These are phyloP conservation scores for Pelargonium citronellum DNA, from an alignment of 441 rosid species.

Conservation along the genomic window DNA sequence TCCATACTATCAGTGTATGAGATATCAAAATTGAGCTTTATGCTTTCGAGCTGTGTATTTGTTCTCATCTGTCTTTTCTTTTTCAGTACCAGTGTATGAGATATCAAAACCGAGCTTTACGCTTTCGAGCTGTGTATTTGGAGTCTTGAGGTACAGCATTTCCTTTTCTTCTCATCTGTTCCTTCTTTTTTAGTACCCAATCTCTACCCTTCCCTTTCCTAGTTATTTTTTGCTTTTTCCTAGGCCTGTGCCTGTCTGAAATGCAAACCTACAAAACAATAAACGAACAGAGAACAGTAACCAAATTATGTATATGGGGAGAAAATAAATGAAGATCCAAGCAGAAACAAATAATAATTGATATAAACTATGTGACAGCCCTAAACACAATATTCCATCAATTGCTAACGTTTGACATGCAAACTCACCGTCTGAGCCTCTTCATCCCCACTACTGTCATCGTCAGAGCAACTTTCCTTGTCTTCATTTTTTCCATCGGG, in stretches of 20 bases:
- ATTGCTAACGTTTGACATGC: not conserved
- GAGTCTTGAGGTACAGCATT: slow-evolving; percentile 64
- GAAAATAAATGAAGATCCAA: not conserved
- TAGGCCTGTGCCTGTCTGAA: slow-evolving; percentile 70
- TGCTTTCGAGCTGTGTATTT: too few relatives aligned
- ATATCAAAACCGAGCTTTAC: slow-evolving; percentile 64
- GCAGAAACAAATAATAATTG: not conserved
- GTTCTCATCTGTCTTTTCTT: too few relatives aligned
- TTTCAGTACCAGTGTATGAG: too few relatives aligned
- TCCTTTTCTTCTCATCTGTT: slow-evolving; percentile 81
- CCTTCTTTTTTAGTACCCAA: slow-evolving; percentile 81
- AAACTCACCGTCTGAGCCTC: slow-evolving; percentile 50
- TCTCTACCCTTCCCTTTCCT: slow-evolving; percentile 65
- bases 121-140: slow-evolving; percentile 73
- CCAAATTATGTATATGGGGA: not conserved
- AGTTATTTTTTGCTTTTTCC: slow-evolving; percentile 60
- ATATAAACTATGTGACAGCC: not conserved
- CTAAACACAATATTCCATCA: not conserved
- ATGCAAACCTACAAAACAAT: slow-evolving; percentile 39
- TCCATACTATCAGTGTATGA: too few relatives aligned
- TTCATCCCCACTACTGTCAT: slow-evolving; percentile 56
- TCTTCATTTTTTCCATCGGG: slow-evolving; percentile 48
- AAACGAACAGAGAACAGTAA: not conserved
- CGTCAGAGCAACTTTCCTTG: slow-evolving; percentile 56
- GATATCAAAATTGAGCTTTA: too few relatives aligned